A percentile compares a stretch with the other conserved stretches of the same genome.
These are phyloP conservation scores for Coemansia sp. DNA, from an alignment of 192 early-diverging fungal genomes.

Conservation along the genomic window DNA sequence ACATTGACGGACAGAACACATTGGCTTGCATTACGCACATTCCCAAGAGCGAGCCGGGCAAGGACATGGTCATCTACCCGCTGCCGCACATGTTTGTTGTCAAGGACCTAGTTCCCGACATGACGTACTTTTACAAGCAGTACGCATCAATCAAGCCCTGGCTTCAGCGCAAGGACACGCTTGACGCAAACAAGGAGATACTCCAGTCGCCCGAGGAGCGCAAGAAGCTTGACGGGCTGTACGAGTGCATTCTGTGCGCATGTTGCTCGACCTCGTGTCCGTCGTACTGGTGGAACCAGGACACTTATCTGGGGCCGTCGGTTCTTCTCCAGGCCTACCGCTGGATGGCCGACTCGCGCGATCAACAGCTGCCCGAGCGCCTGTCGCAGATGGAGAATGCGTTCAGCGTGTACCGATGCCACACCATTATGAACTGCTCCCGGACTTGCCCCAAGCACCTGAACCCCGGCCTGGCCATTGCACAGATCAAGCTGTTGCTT, in stretches of 20 bases:
- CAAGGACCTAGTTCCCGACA: slow-evolving; percentile 95
- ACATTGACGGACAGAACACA: slow-evolving; percentile 94
- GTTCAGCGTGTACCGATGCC: slow-evolving; percentile 97
- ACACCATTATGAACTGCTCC: slow-evolving; percentile 99
- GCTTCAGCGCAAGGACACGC: slow-evolving; percentile 76
- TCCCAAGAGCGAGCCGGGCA: slow-evolving; percentile 58
- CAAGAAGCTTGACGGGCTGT: slow-evolving; percentile 92
- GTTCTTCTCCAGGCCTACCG: slow-evolving; percentile 97
- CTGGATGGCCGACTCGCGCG: slow-evolving; percentile 97
- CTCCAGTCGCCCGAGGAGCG: slow-evolving; percentile 90
- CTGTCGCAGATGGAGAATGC: slow-evolving; percentile 85
- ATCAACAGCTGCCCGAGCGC: slow-evolving; percentile 84
- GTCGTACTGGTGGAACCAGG: slow-evolving; percentile 96
- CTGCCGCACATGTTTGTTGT: slow-evolving; percentile 95
- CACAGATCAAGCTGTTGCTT: slow-evolving; percentile 93
- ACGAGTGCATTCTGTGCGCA: slow-evolving; percentile 97
- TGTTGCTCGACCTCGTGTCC: slow-evolving; percentile 97
- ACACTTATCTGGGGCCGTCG: slow-evolving; percentile 91
- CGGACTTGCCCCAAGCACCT: slow-evolving; percentile 97
- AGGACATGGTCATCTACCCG: slow-evolving; percentile 85
- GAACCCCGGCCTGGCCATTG: slow-evolving; percentile 94
- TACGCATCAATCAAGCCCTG: slow-evolving; percentile 96
- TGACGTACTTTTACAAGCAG: slow-evolving; percentile 96
- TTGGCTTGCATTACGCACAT: slow-evolving; percentile 90
- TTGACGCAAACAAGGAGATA: slow-evolving; percentile 69